Evolutionary conservation across 805 yeast species (phyloP), one percentile per base, ranked within the genome.

Genomic region (Metschnikowia peoriensis): DNA sequence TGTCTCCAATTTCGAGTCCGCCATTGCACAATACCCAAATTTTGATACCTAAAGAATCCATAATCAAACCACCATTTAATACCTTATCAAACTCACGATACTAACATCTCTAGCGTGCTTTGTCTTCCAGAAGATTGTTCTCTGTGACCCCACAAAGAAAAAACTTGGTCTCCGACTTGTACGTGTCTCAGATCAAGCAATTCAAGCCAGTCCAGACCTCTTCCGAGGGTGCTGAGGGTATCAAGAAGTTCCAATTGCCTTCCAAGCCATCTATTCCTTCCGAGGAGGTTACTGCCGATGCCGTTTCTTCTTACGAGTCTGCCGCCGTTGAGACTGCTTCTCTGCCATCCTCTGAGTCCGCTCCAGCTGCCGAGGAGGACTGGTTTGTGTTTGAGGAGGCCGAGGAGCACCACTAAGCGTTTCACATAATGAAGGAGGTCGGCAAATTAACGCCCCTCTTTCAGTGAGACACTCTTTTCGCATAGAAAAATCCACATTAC

Each of bases 231-330:
- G 86, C 93, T 57, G 90, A 85, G 59, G 80, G 86, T 60, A 93
- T 91, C 62, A 84, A 86, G 75, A 83, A 88, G 63, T 94, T 97
- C 94, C 72, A 78, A 56, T 76, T 84, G 58, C 98, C 98, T 65
- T 71, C 80, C 57, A 82, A 90, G 61, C 96, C 98, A 63, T 70
- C 82, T 60, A 71, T 77, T 44, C 97, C 97, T 62, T 73, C 80
- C 58, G 68, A 82, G 52, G 96, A 89, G 71, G 82, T 81, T 54
- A 82, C 82, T 63, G 82, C 85, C 59, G 82, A 88, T 56, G 85
- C 86, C 51, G 76, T 89, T 61, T 73, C 82, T 55, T 84, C 81
- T 54, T 89, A 89, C 76, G 89, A 83, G 67, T 59, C 83, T 42
- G 73, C 85, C 57, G 78, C 80, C 51, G 97, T 92, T 57, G 97